phyloP scores from a whole-genome alignment of 2,329 filamentous ascomycete species.

The Calonectria pteridis region DNA sequence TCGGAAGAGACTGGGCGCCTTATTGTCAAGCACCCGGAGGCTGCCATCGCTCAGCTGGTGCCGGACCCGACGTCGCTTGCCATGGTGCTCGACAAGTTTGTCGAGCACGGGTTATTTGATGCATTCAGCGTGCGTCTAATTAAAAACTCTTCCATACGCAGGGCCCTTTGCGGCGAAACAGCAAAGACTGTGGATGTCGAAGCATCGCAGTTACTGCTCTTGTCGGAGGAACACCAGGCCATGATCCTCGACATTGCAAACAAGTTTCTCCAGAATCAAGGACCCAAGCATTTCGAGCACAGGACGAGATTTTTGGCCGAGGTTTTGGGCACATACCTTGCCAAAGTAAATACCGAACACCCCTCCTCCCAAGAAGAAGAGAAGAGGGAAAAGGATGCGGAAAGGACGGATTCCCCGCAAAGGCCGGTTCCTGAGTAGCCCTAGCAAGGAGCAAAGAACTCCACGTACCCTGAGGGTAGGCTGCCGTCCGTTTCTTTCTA shows the following conservation, averaged over 20 bases:
- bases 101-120: conserved; percentile 37
- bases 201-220: neutral
- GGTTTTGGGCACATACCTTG: conserved; percentile 28
- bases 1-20: conserved; percentile 23
- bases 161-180: neutral
- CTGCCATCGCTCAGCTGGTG: conserved; percentile 17
- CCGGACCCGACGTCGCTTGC: neutral
- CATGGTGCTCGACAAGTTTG: conserved; percentile 22
- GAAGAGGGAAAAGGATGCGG: neutral
- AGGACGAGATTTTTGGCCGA: conserved; percentile 36
- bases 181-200: neutral
- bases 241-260: conserved; percentile 16
- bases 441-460: neutral
- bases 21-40: conserved; percentile 14
- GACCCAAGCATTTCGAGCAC: conserved; percentile 23
- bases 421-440: neutral
- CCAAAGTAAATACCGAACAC: neutral
- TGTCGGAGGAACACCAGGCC: conserved; percentile 20
- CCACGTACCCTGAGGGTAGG: neutral
- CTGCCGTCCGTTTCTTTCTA: neutral
- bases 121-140: conserved; percentile 28
- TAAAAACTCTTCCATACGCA: neutral
- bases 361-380: neutral
- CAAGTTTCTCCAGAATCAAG: conserved; percentile 23
- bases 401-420: neutral